Percentiles rank a stretch among this genome's conserved stretches.
These are phyloP conservation scores for Colletotrichum camelliae DNA, from an alignment of 2,329 filamentous ascomycete species.

Conservation along the genomic window DNA sequence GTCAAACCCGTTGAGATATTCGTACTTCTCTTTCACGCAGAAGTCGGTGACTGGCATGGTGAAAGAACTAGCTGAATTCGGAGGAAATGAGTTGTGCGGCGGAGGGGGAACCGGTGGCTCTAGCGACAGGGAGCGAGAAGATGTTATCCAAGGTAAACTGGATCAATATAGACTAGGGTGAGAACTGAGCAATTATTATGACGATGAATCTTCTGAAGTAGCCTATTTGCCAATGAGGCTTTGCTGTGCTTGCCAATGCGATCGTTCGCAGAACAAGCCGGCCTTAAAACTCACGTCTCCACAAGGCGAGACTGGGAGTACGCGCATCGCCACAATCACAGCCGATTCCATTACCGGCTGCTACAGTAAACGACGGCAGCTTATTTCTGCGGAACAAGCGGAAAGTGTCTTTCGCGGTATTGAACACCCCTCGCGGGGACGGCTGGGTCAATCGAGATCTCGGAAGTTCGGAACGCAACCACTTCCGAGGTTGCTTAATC, in stretches of 20 bases:
- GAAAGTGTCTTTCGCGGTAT: neutral
- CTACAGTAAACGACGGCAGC: fast-evolving
- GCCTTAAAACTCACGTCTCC: neutral
- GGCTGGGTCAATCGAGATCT: neutral
- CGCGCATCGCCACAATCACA: neutral
- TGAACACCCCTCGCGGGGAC: neutral
- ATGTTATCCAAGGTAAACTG: neutral
- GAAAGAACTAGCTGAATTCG: no score
- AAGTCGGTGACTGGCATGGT: conserved; percentile 41
- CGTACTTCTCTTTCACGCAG: conserved; percentile 52
- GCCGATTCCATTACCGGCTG: neutral
- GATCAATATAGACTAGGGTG: fast-evolving
- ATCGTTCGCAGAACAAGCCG: neutral
- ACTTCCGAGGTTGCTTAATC: neutral
- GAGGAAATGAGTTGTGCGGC: neutral
- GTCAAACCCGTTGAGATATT: conserved; percentile 72
- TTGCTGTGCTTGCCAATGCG: neutral
- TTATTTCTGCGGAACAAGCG: neutral
- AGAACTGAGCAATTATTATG: neutral
- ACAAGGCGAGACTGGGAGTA: neutral
- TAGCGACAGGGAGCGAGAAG: neutral
- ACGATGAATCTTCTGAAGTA: neutral
- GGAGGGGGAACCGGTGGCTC: fast-evolving
- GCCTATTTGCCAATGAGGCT: neutral
- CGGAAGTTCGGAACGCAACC: neutral